These are phyloP conservation scores for Knoxia roxburghii DNA, from an alignment of 257 asterid genomes.

Conservation along the genomic window DNA sequence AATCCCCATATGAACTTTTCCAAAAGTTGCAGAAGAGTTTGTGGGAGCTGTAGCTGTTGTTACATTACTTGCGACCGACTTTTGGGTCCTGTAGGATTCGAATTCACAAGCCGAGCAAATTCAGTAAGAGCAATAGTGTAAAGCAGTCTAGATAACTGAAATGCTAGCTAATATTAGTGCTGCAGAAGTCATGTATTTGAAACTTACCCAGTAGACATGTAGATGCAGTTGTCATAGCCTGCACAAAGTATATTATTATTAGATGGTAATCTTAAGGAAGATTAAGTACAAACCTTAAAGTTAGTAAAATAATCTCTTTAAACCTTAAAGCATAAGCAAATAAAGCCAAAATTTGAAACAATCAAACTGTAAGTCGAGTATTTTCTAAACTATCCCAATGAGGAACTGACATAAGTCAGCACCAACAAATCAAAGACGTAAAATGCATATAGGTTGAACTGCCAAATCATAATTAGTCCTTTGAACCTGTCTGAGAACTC, in stretches of 20 bases:
- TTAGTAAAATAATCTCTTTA: too few species aligned
- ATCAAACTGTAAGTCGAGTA: too few species aligned
- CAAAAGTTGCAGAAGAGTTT: conserved; percentile 39
- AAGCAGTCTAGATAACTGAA: not conserved
- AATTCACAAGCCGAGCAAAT: not conserved
- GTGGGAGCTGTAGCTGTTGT: conserved; percentile 36
- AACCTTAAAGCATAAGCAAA: too few species aligned
- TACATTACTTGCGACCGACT: conserved; percentile 42
- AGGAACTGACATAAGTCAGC: not conserved
- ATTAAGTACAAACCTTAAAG: not conserved
- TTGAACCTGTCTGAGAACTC: too few species aligned
- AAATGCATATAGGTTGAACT: not conserved
- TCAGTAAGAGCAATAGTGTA: too few species aligned
- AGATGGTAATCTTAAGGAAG: not conserved
- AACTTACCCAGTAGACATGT: conserved; percentile 57
- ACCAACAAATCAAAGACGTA: not conserved
- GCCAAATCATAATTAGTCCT: too few species aligned
- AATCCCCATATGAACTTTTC: conserved; percentile 13
- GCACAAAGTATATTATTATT: conserved; percentile 20
- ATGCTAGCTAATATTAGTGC: not conserved
- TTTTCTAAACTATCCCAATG: not conserved
- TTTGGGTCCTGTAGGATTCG: conserved; percentile 47
- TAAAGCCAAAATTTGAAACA: too few species aligned
- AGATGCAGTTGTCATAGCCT: conserved; percentile 88
- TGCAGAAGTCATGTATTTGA: not conserved